These are phyloP conservation scores for Opeltia flavorubescens DNA, from an alignment of 495 filamentous ascomycete species.

Conservation along the genomic window DNA sequence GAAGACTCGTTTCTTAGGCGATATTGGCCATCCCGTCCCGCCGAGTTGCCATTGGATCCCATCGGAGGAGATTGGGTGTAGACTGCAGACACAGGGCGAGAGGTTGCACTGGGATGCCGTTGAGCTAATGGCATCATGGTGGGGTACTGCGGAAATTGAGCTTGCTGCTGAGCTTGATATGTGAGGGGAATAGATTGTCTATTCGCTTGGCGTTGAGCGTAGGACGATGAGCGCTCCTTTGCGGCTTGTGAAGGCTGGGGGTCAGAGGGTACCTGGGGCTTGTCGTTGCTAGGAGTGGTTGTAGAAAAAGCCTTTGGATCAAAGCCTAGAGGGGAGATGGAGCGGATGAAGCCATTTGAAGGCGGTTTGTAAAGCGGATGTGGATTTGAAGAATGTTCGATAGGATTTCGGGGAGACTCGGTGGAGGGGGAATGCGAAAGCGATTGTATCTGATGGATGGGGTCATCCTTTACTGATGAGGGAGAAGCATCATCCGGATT, in stretches of 20 bases:
- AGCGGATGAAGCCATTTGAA: constrained; percentile 10
- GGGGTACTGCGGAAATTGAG: constrained; percentile 27
- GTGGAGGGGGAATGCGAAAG: constrained; percentile 11
- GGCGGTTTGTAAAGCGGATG: constrained; percentile 4
- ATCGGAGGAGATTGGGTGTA: constrained; percentile 34
- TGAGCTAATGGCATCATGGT: constrained; percentile 18
- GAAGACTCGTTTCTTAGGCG: constrained; percentile 51
- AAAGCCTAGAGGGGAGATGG: constrained; percentile 22
- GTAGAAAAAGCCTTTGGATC: constrained; percentile 23
- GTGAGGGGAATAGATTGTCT: constrained; percentile 25
- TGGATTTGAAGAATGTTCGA: not conserved
- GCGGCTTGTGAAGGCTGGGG: not conserved
- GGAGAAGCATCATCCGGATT: constrained; percentile 81
- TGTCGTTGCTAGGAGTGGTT: constrained; percentile 6
- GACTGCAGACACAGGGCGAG: constrained; percentile 41
- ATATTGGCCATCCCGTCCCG: constrained; percentile 36
- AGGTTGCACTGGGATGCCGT: constrained; percentile 18
- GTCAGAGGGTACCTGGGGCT: constrained; percentile 6
- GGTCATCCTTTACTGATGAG: constrained; percentile 33
- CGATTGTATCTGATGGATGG: constrained; percentile 2
- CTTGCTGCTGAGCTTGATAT: constrained; percentile 34
- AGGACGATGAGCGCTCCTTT: constrained; percentile 8
- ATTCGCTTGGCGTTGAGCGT: constrained; percentile 15
- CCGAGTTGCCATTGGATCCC: constrained; percentile 12
- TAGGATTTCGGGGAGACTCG: not conserved